Percentiles rank a stretch among this genome's conserved stretches.
phyloP scores from a whole-genome alignment of 805 yeast species.

The Nakazawaea anatomiae region DNA sequence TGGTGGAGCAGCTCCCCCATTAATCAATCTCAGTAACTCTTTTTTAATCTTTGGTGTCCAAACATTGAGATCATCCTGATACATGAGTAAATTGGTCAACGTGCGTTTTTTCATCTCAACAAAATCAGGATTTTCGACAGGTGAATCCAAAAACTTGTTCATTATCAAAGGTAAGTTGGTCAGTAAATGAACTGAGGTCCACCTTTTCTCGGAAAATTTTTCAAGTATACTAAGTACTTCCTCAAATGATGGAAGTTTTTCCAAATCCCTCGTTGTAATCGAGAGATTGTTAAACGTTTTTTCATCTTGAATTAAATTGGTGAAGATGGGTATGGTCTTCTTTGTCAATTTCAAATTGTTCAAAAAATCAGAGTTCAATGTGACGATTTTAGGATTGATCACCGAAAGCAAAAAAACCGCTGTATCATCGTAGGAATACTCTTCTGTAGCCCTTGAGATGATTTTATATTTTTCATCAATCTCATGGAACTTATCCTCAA shows the following conservation, averaged over 20 bases:
- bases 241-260: conserved; percentile 1
- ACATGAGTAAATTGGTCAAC: not conserved
- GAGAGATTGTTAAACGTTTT: not conserved
- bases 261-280: not conserved
- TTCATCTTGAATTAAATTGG: not conserved
- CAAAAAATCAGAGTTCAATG: not conserved
- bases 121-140: not conserved
- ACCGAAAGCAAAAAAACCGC: not conserved
- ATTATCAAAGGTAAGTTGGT: not conserved
- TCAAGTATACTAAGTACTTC: not conserved
- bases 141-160: conserved; percentile 3
- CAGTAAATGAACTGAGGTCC: conserved; percentile 1
- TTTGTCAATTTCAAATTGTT: not conserved
- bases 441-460: not conserved
- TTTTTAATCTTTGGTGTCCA: not conserved
- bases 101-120: not conserved
- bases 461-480: not conserved
- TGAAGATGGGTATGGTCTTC: conserved; percentile 1
- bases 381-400: not conserved
- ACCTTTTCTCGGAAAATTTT: not conserved
- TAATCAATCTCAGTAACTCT: not conserved
- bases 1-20: not conserved
- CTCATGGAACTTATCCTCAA: not conserved
- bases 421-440: not conserved
- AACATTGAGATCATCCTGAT: not conserved